Evolutionary conservation across 495 filamentous ascomycete genomes (phyloP).

Genomic region (Podospora appendiculata): DNA sequence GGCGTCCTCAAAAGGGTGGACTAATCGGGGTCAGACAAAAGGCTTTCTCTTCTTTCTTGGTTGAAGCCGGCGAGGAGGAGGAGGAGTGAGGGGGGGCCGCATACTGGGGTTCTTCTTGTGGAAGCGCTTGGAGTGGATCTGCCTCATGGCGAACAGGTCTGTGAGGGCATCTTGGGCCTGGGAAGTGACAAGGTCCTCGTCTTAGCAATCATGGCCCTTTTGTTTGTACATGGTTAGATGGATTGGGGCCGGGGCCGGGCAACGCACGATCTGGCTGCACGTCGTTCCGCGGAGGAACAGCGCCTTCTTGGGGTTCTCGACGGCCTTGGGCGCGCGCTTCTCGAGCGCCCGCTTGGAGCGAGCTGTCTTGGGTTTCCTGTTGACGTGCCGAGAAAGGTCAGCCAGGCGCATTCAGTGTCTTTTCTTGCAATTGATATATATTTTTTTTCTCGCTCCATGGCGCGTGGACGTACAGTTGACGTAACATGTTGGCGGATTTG

Average conservation of each 20-base stretch:
- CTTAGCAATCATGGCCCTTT: neutral
- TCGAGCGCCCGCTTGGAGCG: conserved; percentile 91
- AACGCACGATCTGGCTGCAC: conserved; percentile 58
- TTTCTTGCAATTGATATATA: neutral
- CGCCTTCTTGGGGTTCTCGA: conserved; percentile 80
- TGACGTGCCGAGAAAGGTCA: neutral
- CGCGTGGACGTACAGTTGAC: conserved; percentile 4
- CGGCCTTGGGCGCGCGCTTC: conserved; percentile 76
- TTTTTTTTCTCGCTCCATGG: neutral
- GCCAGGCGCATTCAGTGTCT: neutral
- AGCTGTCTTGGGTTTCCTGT: conserved; percentile 83
- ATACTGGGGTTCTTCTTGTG: conserved; percentile 78
- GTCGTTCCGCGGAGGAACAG: conserved; percentile 80
- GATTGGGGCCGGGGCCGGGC: no score
- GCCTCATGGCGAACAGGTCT: conserved; percentile 74
- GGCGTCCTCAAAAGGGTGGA: conserved; percentile 85
- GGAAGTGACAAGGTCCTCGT: neutral
- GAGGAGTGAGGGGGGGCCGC: neutral
- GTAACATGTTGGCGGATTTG: neutral
- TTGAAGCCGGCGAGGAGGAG: no score
- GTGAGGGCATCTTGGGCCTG: conserved; percentile 61
- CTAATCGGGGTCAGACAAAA: neutral
- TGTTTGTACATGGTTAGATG: neutral
- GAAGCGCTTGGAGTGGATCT: conserved; percentile 75
- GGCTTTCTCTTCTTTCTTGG: neutral